phyloP scores from a whole-genome alignment of 163 green algal genomes.

The Prototheca stagnorum region DNA sequence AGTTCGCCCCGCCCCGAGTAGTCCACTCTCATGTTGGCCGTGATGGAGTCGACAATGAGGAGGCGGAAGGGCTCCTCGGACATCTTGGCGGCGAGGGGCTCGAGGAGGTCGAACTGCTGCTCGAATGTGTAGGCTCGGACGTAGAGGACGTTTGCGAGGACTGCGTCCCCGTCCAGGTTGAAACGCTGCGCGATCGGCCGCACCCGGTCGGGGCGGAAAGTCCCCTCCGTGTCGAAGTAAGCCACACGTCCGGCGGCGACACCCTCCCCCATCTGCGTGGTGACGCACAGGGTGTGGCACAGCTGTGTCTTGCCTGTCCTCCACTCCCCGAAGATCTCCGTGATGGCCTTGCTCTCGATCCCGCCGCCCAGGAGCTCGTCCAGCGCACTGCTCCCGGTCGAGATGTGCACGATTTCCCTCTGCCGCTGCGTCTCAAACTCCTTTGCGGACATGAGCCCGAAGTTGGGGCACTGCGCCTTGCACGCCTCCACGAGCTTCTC shows the following conservation, averaged over 20 bases:
- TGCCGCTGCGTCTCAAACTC: conserved; percentile 29
- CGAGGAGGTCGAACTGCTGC: conserved; percentile 57
- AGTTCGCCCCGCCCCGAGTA: conserved; percentile 48
- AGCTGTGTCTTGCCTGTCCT: conserved; percentile 64
- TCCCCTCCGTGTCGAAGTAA: conserved; percentile 80
- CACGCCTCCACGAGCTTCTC: conserved; percentile 79
- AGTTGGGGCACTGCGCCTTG: conserved; percentile 33
- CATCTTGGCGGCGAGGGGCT: conserved; percentile 67
- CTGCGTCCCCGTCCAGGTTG: conserved; percentile 64
- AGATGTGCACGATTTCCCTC: conserved; percentile 46
- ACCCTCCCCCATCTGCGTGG: conserved; percentile 49
- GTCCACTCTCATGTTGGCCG: conserved; percentile 53
- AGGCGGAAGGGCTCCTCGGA: conserved; percentile 71
- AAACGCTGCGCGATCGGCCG: conserved; percentile 72
- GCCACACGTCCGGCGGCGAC: conserved; percentile 42
- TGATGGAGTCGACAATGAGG: conserved; percentile 72
- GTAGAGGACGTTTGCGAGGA: conserved; percentile 77
- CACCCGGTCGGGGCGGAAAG: conserved; percentile 70
- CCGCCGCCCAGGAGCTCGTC: conserved; percentile 57
- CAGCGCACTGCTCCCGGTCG: conserved; percentile 33
- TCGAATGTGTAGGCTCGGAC: conserved; percentile 74
- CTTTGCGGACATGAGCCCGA: conserved; percentile 40
- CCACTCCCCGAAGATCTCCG: conserved; percentile 75
- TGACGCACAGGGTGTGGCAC: conserved; percentile 74
- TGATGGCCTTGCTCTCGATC: conserved; percentile 57